Conservation (phyloP, 495 filamentous ascomycete species). For the Aspergillus egyptiacus region DNA sequence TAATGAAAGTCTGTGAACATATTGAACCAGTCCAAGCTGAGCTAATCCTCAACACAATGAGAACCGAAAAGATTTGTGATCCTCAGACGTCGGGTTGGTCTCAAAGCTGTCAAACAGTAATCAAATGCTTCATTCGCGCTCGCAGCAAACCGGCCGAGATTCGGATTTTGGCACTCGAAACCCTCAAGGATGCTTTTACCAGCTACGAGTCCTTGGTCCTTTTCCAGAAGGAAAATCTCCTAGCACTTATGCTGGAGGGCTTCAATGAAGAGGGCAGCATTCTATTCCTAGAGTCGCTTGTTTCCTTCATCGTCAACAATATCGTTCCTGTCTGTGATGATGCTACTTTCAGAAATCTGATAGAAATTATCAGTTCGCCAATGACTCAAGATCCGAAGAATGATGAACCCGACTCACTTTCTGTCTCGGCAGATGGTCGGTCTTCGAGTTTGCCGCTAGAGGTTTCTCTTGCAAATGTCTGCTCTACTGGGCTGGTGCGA, state of each 20-base stretch:
- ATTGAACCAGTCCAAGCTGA: slow-evolving; percentile 41
- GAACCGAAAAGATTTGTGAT: slow-evolving; percentile 52
- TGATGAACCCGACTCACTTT: slow-evolving; percentile 17
- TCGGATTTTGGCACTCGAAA: slow-evolving; percentile 61
- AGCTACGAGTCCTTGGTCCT: slow-evolving; percentile 37
- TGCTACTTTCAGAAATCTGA: slow-evolving; percentile 28
- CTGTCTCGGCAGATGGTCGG: slow-evolving; percentile 23
- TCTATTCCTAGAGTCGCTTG: slow-evolving; percentile 44
- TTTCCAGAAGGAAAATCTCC: slow-evolving; percentile 32
- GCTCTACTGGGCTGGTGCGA: slow-evolving; percentile 38
- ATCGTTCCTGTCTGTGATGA: slow-evolving; percentile 29
- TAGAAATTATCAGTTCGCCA: slow-evolving; percentile 31
- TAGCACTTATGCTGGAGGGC: slow-evolving; percentile 37
- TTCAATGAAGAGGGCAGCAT: slow-evolving; percentile 44
- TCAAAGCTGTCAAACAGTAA: slow-evolving; percentile 52
- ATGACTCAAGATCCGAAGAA: slow-evolving; percentile 32
- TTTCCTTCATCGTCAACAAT: slow-evolving; percentile 38
- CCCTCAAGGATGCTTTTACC: slow-evolving; percentile 60
- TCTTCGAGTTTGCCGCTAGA: slow-evolving; percentile 34
- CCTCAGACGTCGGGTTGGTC: slow-evolving; percentile 67
- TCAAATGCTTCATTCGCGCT: slow-evolving; percentile 62
- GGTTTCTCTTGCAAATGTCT: slow-evolving; percentile 38
- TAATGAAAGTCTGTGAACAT: slow-evolving; percentile 34
- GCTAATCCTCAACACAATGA: slow-evolving; percentile 35
- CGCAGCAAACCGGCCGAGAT: slow-evolving; percentile 57